phyloP scores from a whole-genome alignment of 352 stramenopile species.

The Nothophytophthora sp. region DNA sequence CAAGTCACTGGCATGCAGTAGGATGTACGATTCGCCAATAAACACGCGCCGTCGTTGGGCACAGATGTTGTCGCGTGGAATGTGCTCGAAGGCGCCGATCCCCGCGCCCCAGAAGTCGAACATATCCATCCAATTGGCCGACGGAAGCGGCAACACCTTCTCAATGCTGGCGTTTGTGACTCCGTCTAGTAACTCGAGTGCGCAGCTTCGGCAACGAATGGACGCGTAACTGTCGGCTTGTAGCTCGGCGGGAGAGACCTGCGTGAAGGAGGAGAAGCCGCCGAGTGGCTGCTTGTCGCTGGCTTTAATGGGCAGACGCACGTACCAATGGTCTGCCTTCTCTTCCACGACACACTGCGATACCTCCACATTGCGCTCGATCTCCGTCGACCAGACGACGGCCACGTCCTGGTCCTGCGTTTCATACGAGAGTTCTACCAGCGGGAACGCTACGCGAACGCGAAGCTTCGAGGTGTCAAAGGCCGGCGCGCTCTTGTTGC shows the following conservation, averaged over 20 bases:
- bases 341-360: constrained; percentile 32
- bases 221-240: constrained; percentile 39
- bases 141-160: constrained; percentile 73
- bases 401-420: neutral
- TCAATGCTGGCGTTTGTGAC: constrained; percentile 22
- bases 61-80: constrained; percentile 69
- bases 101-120: constrained; percentile 85
- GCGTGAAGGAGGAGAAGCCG: constrained; percentile 62
- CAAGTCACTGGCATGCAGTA: constrained; percentile 60
- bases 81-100: constrained; percentile 78
- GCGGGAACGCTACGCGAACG: constrained; percentile 42
- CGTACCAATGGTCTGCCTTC: constrained; percentile 64
- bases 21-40: constrained; percentile 63
- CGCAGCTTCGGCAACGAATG: constrained; percentile 52
- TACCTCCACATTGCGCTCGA: constrained; percentile 58
- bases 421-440: constrained; percentile 27
- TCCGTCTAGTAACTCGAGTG: constrained; percentile 2
- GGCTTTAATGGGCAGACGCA: constrained; percentile 53
- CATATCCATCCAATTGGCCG: constrained; percentile 88
- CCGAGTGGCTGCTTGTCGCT: constrained; percentile 51
- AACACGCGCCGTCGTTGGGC: constrained; percentile 50
- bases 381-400: constrained; percentile 48
- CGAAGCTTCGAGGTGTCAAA: constrained; percentile 27
- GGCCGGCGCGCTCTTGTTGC: neutral
- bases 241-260: constrained; percentile 45